A percentile compares a stretch with the other conserved stretches of the same genome.
phyloP scores from a whole-genome alignment of 768 basidiomycete genomes.

The Candolleomyces aberdarensis region DNA sequence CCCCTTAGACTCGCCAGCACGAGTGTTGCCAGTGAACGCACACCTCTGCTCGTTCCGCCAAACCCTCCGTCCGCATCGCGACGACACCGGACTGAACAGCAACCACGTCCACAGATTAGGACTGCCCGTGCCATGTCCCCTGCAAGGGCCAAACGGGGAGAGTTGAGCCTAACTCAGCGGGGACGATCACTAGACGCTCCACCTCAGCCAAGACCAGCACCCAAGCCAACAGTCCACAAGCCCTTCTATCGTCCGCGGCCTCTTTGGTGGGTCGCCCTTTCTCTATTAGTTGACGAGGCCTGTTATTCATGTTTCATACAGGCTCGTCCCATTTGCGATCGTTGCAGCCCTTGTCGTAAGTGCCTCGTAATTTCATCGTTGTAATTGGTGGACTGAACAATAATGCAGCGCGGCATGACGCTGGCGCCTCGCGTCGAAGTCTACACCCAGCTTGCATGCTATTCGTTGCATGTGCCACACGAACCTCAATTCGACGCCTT shows the following conservation, averaged over 20 bases:
- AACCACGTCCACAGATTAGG: background rate
- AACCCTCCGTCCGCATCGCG: too few species aligned
- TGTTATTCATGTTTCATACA: constrained; percentile 21
- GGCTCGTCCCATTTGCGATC: constrained; percentile 79
- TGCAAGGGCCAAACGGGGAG: background rate
- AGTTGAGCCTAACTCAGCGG: background rate
- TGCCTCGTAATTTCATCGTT: constrained; percentile 9
- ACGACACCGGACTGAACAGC: background rate
- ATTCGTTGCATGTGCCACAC: constrained; percentile 37
- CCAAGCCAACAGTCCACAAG: constrained; percentile 28
- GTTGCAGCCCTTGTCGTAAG: constrained; percentile 62
- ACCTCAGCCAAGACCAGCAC: background rate
- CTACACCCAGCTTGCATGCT: constrained; percentile 76
- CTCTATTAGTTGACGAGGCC: background rate
- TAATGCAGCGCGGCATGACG: constrained; percentile 77
- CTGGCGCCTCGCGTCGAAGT: constrained; percentile 78
- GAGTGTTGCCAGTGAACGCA: too few species aligned
- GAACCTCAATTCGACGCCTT: background rate
- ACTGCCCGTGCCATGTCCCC: background rate
- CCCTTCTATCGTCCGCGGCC: constrained; percentile 52
- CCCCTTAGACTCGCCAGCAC: too few species aligned
- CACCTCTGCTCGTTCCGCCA: too few species aligned
- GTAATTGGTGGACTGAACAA: constrained; percentile 5
- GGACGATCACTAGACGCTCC: background rate
- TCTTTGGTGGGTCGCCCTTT: constrained; percentile 37